phyloP scores from a whole-genome alignment of 2,329 filamentous ascomycete species.

The Cryphonectria naterciae region DNA sequence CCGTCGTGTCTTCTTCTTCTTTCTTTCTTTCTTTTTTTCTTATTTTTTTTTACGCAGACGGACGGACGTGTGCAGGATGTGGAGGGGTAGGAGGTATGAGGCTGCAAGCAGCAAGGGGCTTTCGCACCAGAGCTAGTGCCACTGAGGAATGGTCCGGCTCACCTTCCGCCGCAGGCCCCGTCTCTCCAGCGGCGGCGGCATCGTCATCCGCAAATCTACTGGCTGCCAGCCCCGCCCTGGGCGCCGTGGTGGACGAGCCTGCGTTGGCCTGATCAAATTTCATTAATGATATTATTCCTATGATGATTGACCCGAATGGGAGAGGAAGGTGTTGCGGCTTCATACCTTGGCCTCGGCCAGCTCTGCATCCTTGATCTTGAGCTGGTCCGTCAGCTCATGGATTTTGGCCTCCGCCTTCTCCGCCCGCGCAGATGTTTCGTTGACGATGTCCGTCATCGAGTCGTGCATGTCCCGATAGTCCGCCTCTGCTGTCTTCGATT shows the following conservation, averaged over 20 bases:
- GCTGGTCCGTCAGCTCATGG: conserved; percentile 56
- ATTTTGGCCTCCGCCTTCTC: conserved; percentile 53
- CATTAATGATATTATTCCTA: conserved; percentile 1
- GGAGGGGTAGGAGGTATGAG: conserved; percentile 29
- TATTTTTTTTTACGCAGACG: neutral
- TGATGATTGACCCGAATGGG: neutral
- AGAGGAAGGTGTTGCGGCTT: conserved; percentile 10
- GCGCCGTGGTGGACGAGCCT: conserved; percentile 37
- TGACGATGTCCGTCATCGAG: conserved; percentile 62
- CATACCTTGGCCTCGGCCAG: conserved; percentile 63
- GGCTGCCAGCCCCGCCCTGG: conserved; percentile 56
- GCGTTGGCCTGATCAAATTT: conserved; percentile 48
- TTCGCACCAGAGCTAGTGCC: conserved; percentile 70
- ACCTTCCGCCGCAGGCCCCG: conserved; percentile 53
- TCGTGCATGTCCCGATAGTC: conserved; percentile 68
- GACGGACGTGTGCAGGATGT: conserved; percentile 25
- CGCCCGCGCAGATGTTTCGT: conserved; percentile 60
- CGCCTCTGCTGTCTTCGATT: conserved; percentile 58
- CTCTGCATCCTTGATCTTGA: conserved; percentile 68
- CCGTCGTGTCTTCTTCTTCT: neutral
- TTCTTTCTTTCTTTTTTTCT: no score
- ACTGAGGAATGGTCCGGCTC: conserved; percentile 66
- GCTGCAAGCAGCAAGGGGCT: conserved; percentile 51
- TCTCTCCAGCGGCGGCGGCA: conserved; percentile 36
- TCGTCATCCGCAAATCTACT: conserved; percentile 55